Evolutionary conservation across 2,329 filamentous ascomycete species (phyloP).

Genomic region (Arthroderma uncinatum): DNA sequence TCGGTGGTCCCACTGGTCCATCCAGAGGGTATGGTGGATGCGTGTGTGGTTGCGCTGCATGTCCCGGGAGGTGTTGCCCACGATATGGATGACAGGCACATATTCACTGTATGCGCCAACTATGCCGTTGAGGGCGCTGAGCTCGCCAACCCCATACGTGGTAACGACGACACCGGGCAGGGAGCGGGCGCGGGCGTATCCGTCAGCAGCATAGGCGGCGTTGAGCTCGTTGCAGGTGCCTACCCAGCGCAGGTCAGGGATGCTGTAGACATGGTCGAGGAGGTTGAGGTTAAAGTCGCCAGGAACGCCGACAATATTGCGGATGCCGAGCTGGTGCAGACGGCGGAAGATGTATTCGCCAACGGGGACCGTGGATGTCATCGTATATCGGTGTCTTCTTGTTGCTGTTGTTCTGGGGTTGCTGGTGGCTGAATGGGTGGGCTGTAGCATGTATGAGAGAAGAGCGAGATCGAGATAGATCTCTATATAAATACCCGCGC

Average conservation of each 20-base stretch:
- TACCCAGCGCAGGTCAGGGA: conserved; percentile 32
- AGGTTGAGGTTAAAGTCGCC: conserved; percentile 16
- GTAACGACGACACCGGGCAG: conserved; percentile 38
- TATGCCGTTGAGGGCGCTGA: conserved; percentile 28
- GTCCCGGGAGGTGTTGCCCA: conserved; percentile 42
- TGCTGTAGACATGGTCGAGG: conserved; percentile 17
- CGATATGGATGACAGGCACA: conserved; percentile 50
- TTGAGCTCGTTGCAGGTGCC: conserved; percentile 51
- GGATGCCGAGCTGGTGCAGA: conserved; percentile 13
- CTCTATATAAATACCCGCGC: not conserved
- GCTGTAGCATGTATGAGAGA: not conserved
- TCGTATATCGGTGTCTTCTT: not conserved
- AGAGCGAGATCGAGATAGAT: not conserved
- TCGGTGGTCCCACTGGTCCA: conserved; percentile 19
- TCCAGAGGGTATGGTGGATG: conserved; percentile 26
- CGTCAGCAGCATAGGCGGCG: conserved; percentile 36
- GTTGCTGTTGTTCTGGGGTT: too few species aligned
- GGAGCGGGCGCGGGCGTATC: conserved; percentile 46
- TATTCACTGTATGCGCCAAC: conserved; percentile 47
- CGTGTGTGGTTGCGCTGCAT: conserved; percentile 37
- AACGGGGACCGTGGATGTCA: conserved; percentile 9
- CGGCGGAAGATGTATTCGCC: conserved; percentile 16
- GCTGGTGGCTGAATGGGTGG: not conserved
- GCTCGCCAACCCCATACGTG: conserved; percentile 50
- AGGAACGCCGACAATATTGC: conserved; percentile 14